A percentile compares a stretch with the other conserved stretches of the same genome.
phyloP scores from a whole-genome alignment of 2,329 filamentous ascomycete genomes.

The Cercospora janseana region DNA sequence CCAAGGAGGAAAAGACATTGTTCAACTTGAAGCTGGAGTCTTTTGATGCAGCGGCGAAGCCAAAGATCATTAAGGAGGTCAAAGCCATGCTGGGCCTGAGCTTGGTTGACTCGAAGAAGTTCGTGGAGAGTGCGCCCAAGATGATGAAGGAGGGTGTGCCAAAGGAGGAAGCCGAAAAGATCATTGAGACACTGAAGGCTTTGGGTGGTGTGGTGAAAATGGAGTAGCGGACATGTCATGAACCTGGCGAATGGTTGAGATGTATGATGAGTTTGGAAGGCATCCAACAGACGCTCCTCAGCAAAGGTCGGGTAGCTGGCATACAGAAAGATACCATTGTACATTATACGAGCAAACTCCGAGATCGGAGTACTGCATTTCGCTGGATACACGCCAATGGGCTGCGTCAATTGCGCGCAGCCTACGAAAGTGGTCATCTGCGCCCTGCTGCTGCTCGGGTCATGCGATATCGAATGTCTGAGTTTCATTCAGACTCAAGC shows the following conservation, averaged over 20 bases:
- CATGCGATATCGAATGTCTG: too few relatives aligned
- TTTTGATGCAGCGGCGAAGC: conserved; percentile 85
- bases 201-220: conserved; percentile 85
- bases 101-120: conserved; percentile 99
- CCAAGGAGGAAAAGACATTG: conserved; percentile 88
- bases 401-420: background rate
- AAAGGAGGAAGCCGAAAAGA: conserved; percentile 99
- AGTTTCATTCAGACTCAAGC: too few relatives aligned
- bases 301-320: conserved; percentile 3
- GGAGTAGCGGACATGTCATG: conserved; percentile 59
- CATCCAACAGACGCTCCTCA: conserved; percentile 13
- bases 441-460: too few relatives aligned
- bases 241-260: background rate
- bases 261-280: conserved; percentile 12
- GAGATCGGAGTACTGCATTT: background rate
- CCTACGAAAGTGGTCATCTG: too few relatives aligned
- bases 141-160: conserved; percentile 97
- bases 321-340: conserved; percentile 17
- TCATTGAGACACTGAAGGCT: conserved; percentile 89
- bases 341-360: conserved; percentile 14
- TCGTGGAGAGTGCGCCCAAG: conserved; percentile 97
- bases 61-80: conserved; percentile 99
- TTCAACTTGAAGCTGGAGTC: conserved; percentile 94
- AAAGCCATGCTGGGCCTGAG: conserved; percentile 93
- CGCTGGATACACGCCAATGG: background rate